Evolutionary conservation across 1,284 basidiomycete species (phyloP), one percentile per base, ranked within the genome.

Genomic region (Ceratobasidium sp.): DNA sequence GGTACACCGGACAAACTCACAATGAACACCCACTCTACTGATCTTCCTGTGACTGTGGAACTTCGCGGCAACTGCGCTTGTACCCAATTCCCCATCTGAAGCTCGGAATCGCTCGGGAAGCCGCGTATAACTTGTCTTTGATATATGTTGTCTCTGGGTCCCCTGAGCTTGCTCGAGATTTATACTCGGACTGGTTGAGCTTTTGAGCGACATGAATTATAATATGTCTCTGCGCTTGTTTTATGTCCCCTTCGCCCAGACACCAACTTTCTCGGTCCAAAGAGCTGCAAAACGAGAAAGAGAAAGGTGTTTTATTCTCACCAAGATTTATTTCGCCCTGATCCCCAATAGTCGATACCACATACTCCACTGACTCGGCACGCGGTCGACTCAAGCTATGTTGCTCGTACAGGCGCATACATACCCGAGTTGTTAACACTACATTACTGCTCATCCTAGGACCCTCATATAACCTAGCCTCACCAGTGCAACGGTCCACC

Each of bases 51-150:
- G 14, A 19, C 14, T 19, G n/a, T 19, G 46, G 5, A 48, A 6
- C 16, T 16, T 16, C n/a, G 14, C 14, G 46, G n/a, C 46, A 48
- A 48, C 46, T 48, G 16, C 46, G 46, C 5, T n/a, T 6, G 14
- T n/a, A n/a, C n/a, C 16, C 14, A 16, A 19, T 1, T 22, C 46
- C 46, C 6, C n/a, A 48, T 48, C 16, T 48, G 16, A 27, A 83
- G 74, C 74, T 79, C 79, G 82, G 85, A 68, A 81, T 91, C 77
- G 84, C 87, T 65, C 86, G 85, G 76, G 92, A 96, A 79, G 89
- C 95, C 2, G 96, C 95, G 0, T 96, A 96, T 82, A 98, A 98
- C 79, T 85, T 98, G 53, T 89, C 92, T 11, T 83, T 93, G 56
- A 90, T 97, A 51, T 96, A 91, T 82, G 88, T 91, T 9, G 87